phyloP scores from a whole-genome alignment of 768 basidiomycete species.

The Tricholoma terreum region DNA sequence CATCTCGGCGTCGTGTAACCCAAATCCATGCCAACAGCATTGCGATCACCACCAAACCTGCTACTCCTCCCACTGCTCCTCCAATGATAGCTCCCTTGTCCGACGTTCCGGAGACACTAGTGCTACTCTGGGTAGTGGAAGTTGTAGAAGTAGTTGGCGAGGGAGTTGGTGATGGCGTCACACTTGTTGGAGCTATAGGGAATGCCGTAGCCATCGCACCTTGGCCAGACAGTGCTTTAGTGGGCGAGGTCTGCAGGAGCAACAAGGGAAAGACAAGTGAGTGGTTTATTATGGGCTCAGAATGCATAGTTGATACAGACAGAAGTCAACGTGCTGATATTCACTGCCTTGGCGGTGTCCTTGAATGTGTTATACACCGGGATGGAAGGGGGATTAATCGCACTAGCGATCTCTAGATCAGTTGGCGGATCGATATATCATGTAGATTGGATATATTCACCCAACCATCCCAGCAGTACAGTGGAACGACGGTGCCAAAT shows the following conservation, averaged over 20 bases:
- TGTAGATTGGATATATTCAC: slow-evolving; percentile 20
- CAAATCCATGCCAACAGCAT: slow-evolving; percentile 5
- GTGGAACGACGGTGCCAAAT: slow-evolving; percentile 31
- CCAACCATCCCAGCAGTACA: slow-evolving; percentile 42
- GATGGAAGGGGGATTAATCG: slow-evolving; percentile 35
- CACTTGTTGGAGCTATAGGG: slow-evolving; percentile 6
- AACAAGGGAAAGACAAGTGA: not conserved
- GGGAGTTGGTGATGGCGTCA: not conserved
- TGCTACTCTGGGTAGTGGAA: not conserved
- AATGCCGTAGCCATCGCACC: slow-evolving; percentile 31
- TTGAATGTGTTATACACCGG: slow-evolving; percentile 21
- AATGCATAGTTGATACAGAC: slow-evolving; percentile 16
- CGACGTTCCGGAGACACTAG: not conserved
- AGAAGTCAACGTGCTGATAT: slow-evolving; percentile 20
- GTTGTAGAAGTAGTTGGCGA: not conserved
- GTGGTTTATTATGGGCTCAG: not conserved
- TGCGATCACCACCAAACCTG: slow-evolving; percentile 10
- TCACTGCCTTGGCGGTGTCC: slow-evolving; percentile 22
- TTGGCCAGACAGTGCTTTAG: slow-evolving; percentile 26
- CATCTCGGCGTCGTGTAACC: slow-evolving; percentile 6
- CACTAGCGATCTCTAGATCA: slow-evolving; percentile 17
- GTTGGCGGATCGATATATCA: not conserved
- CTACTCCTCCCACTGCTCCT: slow-evolving; percentile 19
- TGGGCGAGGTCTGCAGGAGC: slow-evolving; percentile 20
- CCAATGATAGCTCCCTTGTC: slow-evolving; percentile 17